A percentile compares a stretch with the other conserved stretches of the same genome.
Conservation (phyloP, 2,329 filamentous ascomycete species). For the Cryoendolithus antarcticus region DNA sequence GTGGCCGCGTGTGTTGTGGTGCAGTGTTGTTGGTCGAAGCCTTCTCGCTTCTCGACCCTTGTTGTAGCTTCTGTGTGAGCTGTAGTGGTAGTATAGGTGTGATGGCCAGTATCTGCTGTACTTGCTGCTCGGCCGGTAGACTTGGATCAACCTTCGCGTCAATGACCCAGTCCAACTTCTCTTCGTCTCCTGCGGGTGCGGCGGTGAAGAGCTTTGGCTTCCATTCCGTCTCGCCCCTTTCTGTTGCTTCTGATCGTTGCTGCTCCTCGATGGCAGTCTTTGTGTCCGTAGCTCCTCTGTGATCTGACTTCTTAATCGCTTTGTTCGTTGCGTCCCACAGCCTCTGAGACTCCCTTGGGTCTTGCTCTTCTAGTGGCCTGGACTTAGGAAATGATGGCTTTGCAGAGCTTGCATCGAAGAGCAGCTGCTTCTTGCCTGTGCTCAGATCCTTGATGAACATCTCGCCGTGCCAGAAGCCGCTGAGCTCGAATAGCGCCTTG, state of each 20-base stretch:
- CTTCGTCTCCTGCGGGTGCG: slow-evolving; percentile 52
- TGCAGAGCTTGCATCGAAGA: slow-evolving; percentile 75
- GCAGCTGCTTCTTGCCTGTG: slow-evolving; percentile 74
- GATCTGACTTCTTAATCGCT: slow-evolving; percentile 74
- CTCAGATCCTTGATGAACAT: slow-evolving; percentile 81
- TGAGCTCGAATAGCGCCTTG: slow-evolving; percentile 77
- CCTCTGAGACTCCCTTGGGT: slow-evolving; percentile 76
- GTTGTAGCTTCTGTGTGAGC: slow-evolving; percentile 9
- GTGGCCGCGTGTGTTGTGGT: slow-evolving; percentile 1
- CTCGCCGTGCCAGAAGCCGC: slow-evolving; percentile 84
- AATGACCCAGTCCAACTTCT: slow-evolving; percentile 91
- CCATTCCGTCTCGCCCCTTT: slow-evolving; percentile 71
- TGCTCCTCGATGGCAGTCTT: slow-evolving; percentile 93
- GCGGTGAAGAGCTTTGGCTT: slow-evolving; percentile 70
- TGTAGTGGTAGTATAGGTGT: slow-evolving; percentile 58
- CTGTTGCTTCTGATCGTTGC: slow-evolving; percentile 78
- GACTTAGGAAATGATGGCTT: slow-evolving; percentile 63
- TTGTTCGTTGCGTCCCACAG: slow-evolving; percentile 73
- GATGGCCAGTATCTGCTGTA: slow-evolving; percentile 74
- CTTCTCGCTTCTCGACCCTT: slow-evolving; percentile 5
- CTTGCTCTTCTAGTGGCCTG: slow-evolving; percentile 73
- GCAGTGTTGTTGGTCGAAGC: slow-evolving; percentile 3
- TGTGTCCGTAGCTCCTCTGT: slow-evolving; percentile 80
- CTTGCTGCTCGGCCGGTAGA: slow-evolving; percentile 52
- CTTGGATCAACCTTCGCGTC: slow-evolving; percentile 62